These are phyloP conservation scores for Suhomyces sp. DNA, from an alignment of 805 yeast species.

Conservation along the genomic window DNA sequence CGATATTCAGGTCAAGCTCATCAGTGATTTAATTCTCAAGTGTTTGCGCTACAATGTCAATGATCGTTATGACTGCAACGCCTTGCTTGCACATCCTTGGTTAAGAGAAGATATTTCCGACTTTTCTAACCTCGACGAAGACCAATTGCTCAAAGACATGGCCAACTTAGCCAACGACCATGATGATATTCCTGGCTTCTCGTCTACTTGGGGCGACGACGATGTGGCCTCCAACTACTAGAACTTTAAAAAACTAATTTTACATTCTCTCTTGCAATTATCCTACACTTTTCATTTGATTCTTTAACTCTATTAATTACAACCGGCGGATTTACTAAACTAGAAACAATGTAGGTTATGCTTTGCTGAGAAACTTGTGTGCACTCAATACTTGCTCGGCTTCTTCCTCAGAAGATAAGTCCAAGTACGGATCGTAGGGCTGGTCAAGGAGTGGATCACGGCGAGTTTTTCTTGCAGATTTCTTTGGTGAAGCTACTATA, in stretches of 20 bases:
- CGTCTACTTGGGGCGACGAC: conserved; percentile 21
- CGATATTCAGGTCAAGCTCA: conserved; percentile 34
- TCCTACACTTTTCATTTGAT: neutral
- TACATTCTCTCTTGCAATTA: neutral
- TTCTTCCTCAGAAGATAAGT: conserved; percentile 20
- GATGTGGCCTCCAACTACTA: conserved; percentile 3
- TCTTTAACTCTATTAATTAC: neutral
- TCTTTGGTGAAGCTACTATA: neutral
- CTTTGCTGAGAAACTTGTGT: neutral
- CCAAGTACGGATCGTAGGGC: conserved; percentile 24
- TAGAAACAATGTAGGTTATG: neutral
- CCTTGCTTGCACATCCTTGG: conserved; percentile 55
- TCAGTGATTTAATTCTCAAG: conserved; percentile 47
- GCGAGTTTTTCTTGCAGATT: neutral
- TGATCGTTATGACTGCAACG: conserved; percentile 53
- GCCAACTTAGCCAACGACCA: conserved; percentile 22
- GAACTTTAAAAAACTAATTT: neutral
- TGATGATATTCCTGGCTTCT: conserved; percentile 30
- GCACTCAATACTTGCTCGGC: neutral
- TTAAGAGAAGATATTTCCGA: conserved; percentile 19
- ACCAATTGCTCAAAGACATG: conserved; percentile 13
- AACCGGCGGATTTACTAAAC: neutral
- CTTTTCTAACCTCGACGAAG: conserved; percentile 6
- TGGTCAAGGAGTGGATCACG: conserved; percentile 23
- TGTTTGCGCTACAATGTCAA: conserved; percentile 50